These are phyloP conservation scores for Dictyostelium purpureum DNA, from an alignment of 78 protist genomes.

Conservation along the genomic window DNA sequence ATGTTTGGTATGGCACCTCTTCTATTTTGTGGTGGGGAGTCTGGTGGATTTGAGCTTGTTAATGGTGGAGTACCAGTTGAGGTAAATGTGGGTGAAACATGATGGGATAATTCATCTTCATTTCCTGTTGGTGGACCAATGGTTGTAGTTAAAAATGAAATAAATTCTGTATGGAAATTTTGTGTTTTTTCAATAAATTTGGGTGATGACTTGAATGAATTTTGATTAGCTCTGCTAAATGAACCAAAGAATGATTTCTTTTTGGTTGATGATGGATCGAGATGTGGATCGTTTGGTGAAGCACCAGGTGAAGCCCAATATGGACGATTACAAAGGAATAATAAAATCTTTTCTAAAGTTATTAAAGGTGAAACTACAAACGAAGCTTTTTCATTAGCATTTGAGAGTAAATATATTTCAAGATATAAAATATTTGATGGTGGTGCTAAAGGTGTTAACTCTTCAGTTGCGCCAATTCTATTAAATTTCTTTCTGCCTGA, in stretches of 20 bases:
- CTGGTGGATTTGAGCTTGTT: not conserved
- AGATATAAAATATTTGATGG: constrained; percentile 48
- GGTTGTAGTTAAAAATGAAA: constrained; percentile 26
- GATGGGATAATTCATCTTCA: not conserved
- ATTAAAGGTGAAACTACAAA: constrained; percentile 66
- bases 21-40: constrained; percentile 61
- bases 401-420: constrained; percentile 45
- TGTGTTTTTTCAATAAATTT: constrained; percentile 60
- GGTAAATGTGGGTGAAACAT: not conserved
- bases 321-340: constrained; percentile 66
- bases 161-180: constrained; percentile 46
- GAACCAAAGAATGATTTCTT: constrained; percentile 84
- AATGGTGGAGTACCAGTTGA: not conserved
- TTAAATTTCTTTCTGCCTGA: constrained; percentile 71
- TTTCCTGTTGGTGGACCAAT: constrained; percentile 47
- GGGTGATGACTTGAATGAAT: constrained; percentile 38
- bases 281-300: not conserved
- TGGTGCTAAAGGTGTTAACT: constrained; percentile 66
- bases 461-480: constrained; percentile 72
- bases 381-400: constrained; percentile 64
- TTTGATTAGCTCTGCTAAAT: constrained; percentile 53
- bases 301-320: constrained; percentile 44
- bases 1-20: not conserved
- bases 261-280: not conserved
- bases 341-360: constrained; percentile 58